Evolutionary conservation across 192 early-diverging fungal genomes (phyloP).

Genomic region (Coemansia reversa): DNA sequence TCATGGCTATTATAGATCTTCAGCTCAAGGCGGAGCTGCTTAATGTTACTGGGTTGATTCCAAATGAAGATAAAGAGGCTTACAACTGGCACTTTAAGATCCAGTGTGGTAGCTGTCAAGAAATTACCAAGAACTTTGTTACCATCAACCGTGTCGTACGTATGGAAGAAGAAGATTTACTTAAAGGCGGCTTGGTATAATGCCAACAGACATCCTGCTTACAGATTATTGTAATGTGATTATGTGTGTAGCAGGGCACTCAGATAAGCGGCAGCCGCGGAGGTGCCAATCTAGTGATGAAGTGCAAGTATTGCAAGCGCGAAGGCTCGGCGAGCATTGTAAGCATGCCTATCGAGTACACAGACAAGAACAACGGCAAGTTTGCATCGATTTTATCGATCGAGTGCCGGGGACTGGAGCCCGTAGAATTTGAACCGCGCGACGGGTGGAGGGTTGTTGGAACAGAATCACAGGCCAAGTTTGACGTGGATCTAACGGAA

Average conservation of each 20-base stretch:
- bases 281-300: slow-evolving; percentile 83
- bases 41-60: slow-evolving; percentile 71
- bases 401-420: slow-evolving; percentile 84
- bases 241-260: slow-evolving; percentile 53
- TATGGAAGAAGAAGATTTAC: background rate
- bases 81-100: slow-evolving; percentile 76
- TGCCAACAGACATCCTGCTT: background rate
- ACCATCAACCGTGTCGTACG: slow-evolving; percentile 25
- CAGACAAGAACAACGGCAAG: slow-evolving; percentile 58
- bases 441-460: slow-evolving; percentile 69
- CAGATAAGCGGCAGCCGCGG: slow-evolving; percentile 73
- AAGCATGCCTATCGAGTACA: slow-evolving; percentile 18
- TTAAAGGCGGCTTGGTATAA: background rate
- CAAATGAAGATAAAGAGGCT: slow-evolving; percentile 27
- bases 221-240: background rate
- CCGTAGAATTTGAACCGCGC: slow-evolving; percentile 70
- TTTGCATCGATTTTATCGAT: slow-evolving; percentile 65
- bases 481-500: slow-evolving; percentile 80
- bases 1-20: slow-evolving; percentile 56
- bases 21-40: slow-evolving; percentile 76
- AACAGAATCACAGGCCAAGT: slow-evolving; percentile 64
- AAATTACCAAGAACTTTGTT: slow-evolving; percentile 61
- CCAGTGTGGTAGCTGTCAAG: slow-evolving; percentile 79
- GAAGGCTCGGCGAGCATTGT: slow-evolving; percentile 62
- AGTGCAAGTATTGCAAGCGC: slow-evolving; percentile 87